Base-by-base conservation (phyloP, 495 filamentous ascomycete species). In the Cercophora samala region DNA sequence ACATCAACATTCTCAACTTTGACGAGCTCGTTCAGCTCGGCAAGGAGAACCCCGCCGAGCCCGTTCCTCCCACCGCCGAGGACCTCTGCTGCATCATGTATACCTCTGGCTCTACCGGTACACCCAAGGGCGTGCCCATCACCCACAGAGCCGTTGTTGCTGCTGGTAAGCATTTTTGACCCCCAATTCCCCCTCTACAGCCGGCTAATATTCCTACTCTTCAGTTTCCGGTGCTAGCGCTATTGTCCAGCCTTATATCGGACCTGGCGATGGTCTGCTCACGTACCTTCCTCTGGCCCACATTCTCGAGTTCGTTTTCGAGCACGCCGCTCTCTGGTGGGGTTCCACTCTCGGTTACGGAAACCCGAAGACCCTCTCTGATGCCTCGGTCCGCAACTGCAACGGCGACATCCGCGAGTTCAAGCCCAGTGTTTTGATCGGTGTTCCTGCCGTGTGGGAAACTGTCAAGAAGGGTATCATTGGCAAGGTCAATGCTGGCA, bases 1-100 rank as follows among this genome's bases (percentile, higher is more conserved):
- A 90, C 72, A 78, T 97, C 72, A 90, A 81, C 17, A 84, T 97
- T 69, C 65, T 91, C 71, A 97, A 88, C 84, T 90, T 95, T 70
- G 92, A 97, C 63, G 93, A 97, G 53, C 80, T 99, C 66, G 78
- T 86, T 68, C 88, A 95, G 79, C 80, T 91, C 55, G 95, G 95
- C 72, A 85, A 93, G 77, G 88, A 91, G 68, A 95, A 96, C 74
- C 88, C 86, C 9, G 86, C 88, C 58, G 93, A 97, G 9, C 87
- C 91, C 19, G 88, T 91, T 19, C 90, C 93, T 52, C 93, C 95
- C 3, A 78, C 82, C 25, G 85, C 91, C 2, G 91, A 97, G 60
- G 94, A 97, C 75, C 86, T 99, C 15, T 95, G 91, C 84, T 97
- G 95, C 76, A 96, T 99, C 77, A 99, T 99, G 95, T 99, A 98